Conservation (phyloP, 2,329 filamentous ascomycete genomes). For the Aspergillus fumigatiaffinis region DNA sequence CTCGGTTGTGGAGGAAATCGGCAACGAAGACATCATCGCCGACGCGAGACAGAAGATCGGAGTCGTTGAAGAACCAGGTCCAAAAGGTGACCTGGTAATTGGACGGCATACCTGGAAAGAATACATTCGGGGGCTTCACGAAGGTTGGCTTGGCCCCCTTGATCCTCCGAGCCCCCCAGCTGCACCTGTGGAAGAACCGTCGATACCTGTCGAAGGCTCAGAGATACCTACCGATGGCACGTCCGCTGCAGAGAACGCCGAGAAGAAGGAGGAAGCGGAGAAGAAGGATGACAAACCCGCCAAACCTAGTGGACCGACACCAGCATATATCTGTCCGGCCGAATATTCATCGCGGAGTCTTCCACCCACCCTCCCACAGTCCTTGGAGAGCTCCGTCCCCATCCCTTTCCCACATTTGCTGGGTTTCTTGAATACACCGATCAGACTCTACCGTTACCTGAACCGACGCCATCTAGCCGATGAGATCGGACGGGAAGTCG, state of each 20-base stretch:
- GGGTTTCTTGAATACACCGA: conserved; percentile 86
- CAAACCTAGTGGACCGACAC: conserved; percentile 56
- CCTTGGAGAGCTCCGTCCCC: conserved; percentile 68
- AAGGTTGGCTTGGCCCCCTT: conserved; percentile 90
- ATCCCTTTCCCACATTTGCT: conserved; percentile 85
- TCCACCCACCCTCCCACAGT: conserved; percentile 62
- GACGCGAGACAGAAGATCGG: conserved; percentile 62
- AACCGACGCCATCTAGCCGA: conserved; percentile 81
- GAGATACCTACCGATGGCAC: conserved; percentile 27
- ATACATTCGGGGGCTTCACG: conserved; percentile 86
- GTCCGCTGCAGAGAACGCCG: conserved; percentile 25
- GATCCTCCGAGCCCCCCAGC: conserved; percentile 41
- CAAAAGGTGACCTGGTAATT: conserved; percentile 80
- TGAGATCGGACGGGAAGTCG: conserved; percentile 79
- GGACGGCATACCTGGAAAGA: conserved; percentile 96
- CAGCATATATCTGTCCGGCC: conserved; percentile 68
- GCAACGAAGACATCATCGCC: conserved; percentile 59
- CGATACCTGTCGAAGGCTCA: conserved; percentile 19
- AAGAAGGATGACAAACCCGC: conserved; percentile 44
- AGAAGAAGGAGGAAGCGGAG: conserved; percentile 44
- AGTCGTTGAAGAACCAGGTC: conserved; percentile 67
- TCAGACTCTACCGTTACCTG: conserved; percentile 81
- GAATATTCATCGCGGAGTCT: conserved; percentile 67
- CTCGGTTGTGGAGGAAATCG: conserved; percentile 37
- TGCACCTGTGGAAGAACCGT: conserved; percentile 13